Base-by-base conservation (phyloP, 257 asterid genomes). In the Salvia miltiorrhiza region DNA sequence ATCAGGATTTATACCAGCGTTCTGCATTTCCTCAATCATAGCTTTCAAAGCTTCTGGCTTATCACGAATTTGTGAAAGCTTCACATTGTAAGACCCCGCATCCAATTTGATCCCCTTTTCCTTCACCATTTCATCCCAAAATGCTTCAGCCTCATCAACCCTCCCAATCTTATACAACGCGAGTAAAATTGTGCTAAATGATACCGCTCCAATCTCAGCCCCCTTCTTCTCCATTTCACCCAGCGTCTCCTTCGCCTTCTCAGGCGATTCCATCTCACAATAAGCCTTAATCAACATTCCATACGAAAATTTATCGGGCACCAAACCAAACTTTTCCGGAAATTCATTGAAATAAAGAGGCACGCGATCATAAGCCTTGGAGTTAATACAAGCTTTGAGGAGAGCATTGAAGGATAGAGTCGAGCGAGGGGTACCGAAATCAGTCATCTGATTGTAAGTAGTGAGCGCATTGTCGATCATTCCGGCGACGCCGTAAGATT, bases 81-180 rank as follows among this genome's bases (percentile, higher is more conserved):
- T 83, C 72, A 82, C 96, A 35, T 90, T 93, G 67, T 93, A 90
- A 0, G 77, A 83, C 41, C 86, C 97, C n/a, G 86, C 96, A 68
- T 88, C 95, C 1, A 76, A 78, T 4, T 33, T 32, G 35, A 78
- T 53, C 4, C 92, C 90, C 30, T 44, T 85, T 16, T 43, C 45
- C 9, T 17, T 69, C 73, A 85, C 85, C 88, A 87, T 83, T 63
- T 87, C 88, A 16, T 76, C 76, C 98, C 96, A 93, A 45, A 88
- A 65, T 44, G 41, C 83, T 45, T 83, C 88, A 0, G 92, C 98
- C 68, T 90, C 96, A 3, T 79, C 84, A 0, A 2, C 60, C 72
- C 4, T 73, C 26, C 89, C 89, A 24, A 79, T 77, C 82, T 79
- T 80, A 79, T 88, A 90, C 64, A 88, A 54, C 0, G 83, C 63